Percentiles rank a stretch among this genome's conserved stretches.
phyloP scores from a whole-genome alignment of 176 grass and related monocot species.

The Poa annua region DNA sequence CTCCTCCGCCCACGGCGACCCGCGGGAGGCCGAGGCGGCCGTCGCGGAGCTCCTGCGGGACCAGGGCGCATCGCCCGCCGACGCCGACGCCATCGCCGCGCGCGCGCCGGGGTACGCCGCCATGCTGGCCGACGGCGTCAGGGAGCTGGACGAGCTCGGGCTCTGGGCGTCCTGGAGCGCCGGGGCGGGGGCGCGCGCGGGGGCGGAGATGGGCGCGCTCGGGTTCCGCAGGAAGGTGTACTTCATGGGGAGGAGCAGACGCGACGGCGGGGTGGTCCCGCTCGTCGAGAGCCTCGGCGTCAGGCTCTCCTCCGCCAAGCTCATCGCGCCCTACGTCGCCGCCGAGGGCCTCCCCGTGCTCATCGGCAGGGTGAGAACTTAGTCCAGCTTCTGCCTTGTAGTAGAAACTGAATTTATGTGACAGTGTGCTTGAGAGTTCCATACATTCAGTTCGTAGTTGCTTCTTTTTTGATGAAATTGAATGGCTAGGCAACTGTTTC shows the following conservation, averaged over 20 bases:
- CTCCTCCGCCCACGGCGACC: background rate
- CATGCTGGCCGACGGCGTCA: constrained; percentile 73
- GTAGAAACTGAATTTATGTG: too few species aligned
- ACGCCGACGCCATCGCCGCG: constrained; percentile 53
- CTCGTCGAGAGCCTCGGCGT: constrained; percentile 82
- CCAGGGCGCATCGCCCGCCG: constrained; percentile 52
- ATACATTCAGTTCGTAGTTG: too few species aligned
- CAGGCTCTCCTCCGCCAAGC: constrained; percentile 72
- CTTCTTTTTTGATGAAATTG: too few species aligned
- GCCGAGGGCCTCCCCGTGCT: constrained; percentile 62
- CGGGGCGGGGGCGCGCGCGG: constrained; percentile 26
- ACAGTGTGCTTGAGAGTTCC: too few species aligned
- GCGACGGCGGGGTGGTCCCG: constrained; percentile 65
- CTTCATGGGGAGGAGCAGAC: constrained; percentile 82
- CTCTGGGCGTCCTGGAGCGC: constrained; percentile 85
- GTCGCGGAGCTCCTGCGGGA: constrained; percentile 59
- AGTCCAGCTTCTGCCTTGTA: too few species aligned
- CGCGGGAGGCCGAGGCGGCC: constrained; percentile 49
- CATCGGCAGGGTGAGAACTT: constrained; percentile 53
- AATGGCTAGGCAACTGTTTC: too few species aligned
- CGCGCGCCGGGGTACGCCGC: constrained; percentile 58
- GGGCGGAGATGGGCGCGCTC: constrained; percentile 48
- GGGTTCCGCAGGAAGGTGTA: constrained; percentile 82
- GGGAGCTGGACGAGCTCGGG: constrained; percentile 67
- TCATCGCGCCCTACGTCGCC: constrained; percentile 68